Base-by-base conservation (phyloP, 768 basidiomycete species). In the Podaxis mareebaensis region DNA sequence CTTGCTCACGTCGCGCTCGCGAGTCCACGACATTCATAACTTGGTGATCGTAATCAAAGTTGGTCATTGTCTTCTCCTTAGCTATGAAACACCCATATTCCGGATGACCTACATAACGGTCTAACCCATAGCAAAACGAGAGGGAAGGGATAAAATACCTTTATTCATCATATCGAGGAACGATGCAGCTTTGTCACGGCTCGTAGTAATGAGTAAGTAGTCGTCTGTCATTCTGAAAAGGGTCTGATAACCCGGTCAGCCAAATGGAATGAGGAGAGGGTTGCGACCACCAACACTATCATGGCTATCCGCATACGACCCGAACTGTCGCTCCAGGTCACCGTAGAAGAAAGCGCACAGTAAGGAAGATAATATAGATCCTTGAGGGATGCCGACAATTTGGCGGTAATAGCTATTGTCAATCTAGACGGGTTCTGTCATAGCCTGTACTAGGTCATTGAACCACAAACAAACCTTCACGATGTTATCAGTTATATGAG, bases 261-360 rank as follows among this genome's bases (percentile, higher is more conserved):
- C 39, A 20, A 24, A 36, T 30, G 48, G 24, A 44, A 3, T 52
- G 3, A 30, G 28, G 4, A 28, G 58, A 10, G 30, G n/a, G n/a
- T 17, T 33, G 44, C 36, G 57, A 56, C 40, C 40, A 73, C 90
- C 57, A 71, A 96, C 95, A 62, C 87, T 89, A 42, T 84, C 73
- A 0, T 78, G 74, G 56, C 89, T 85, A 3, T 82, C 71, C 2
- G 82, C 83, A 65, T 91, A 87, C 42, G 76, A 73, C 30, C 80
- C 77, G 48, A 84, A 80, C 6, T 70, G 77, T 33, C 77, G 83
- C 74, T 99, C 97, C 64, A 99, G 80, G 70, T 96, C 90, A 5
- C 94, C 96, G 67, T 98, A 99, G 73, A 93, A 97, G 75, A 96
- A 92, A 1, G 92, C 91, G 72, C 97, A 99, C 1, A 99, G 77